Conservation (phyloP, 345 rosid genomes). For the Sonneratia alba region DNA sequence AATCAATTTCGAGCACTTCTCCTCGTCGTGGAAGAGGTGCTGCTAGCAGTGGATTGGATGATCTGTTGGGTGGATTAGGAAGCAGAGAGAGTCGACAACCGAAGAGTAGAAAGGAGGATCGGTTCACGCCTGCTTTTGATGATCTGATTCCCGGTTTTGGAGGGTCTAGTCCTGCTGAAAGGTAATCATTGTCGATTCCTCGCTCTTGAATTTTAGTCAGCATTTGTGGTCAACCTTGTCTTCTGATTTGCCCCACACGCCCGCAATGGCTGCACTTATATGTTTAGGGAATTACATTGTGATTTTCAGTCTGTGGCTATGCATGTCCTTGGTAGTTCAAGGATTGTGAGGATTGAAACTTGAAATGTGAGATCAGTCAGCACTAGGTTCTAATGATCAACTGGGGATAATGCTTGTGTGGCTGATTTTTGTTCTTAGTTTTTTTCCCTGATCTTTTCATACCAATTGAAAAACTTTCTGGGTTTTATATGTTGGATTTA, state of each 20-base stretch:
- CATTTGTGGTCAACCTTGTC: background rate
- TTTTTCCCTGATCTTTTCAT: too few relatives aligned
- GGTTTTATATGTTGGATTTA: background rate
- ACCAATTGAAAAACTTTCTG: background rate
- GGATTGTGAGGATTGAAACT: too few relatives aligned
- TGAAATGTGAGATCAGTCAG: too few relatives aligned
- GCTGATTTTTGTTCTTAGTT: too few relatives aligned
- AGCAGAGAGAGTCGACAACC: constrained; percentile 18
- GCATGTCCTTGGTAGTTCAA: background rate
- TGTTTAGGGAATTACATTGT: background rate
- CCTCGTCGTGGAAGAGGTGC: constrained; percentile 1
- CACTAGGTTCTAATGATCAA: too few relatives aligned
- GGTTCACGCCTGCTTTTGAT: constrained; percentile 21
- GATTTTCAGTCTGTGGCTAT: background rate
- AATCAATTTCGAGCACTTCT: constrained; percentile 13
- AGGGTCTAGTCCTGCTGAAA: constrained; percentile 19
- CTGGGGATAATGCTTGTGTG: too few relatives aligned
- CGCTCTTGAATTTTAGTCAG: background rate
- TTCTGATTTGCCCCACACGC: too few relatives aligned
- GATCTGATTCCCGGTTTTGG: constrained; percentile 44
- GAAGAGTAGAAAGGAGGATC: constrained; percentile 16
- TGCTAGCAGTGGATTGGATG: constrained; percentile 21
- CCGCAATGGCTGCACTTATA: background rate
- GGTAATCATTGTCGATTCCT: background rate
- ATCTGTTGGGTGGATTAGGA: constrained; percentile 29